Base-by-base conservation (phyloP, 768 basidiomycete species). In the Kwoniella heveanensis region DNA sequence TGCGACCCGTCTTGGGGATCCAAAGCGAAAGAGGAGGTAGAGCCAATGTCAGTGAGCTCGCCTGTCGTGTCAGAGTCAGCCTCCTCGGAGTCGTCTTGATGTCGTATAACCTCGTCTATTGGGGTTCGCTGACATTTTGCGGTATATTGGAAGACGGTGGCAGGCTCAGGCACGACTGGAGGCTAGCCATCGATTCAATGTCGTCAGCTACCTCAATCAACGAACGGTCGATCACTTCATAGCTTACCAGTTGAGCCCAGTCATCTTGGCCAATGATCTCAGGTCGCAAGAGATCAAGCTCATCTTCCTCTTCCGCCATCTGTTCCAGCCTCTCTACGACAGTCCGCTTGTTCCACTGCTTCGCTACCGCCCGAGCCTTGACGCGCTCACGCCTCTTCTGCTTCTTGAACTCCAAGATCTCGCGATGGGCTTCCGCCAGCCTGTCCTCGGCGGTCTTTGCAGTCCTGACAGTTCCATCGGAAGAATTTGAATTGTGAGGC, bases 231-330 rank as follows among this genome's bases (percentile, higher is more conserved):
- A 6, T 13, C 32, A 36, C 32, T 36, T 13, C 32, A 36, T 7
- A 44, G 8, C 39, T 44, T 17, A 44, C 39, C 4, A 3, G 39
- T 17, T 3, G 39, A 3, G 39, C 10, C 39, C 39, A 44, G 8
- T 44, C 39, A 19, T 44, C 39, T 19, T 44, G 39, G 19, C 39
- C 39, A 17, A 44, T 19, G 15, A 44, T 44, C 39, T 44, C 39
- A 17, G 39, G 39, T 19, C 39, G 9, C 10, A 44, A 17, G 3
- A 44, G 39, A 17, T 44, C 17, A 3, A 44, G 8, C 39, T 44
- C 39, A 44, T 44, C 39, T 44, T 44, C 39, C 10, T 44, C 39
- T 44, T 44, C 39, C 15, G 39, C 39, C 39, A 44, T 44, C 39
- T 44, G 8, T 17, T 44, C 39, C 39, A 44, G 19, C 19, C 39